Evolutionary conservation across 345 rosid genomes (phyloP), one percentile per base, ranked within the genome.

Genomic region (Ricinus communis): DNA sequence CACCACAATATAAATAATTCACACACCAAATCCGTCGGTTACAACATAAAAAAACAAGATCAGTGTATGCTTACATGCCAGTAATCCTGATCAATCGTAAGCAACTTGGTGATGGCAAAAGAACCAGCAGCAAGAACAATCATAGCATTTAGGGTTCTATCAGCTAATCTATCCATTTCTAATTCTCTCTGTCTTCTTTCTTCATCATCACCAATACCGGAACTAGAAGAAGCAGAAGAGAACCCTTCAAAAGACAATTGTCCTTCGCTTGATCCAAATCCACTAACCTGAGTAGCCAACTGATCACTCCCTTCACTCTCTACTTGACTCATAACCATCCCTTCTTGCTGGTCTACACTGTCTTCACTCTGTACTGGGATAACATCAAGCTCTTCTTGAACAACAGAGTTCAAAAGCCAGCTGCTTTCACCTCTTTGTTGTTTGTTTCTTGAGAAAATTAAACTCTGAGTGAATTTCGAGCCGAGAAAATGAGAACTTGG

Each of bases 51-150:
- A 33, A 33, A 6, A 33, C n/a, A 33, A 33, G 6, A 33, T 33
- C 6, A 33, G 38, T 33, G 21, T 52, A 25, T 28, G 70, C 88
- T 78, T 81, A 87, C 99, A 12, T 92, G 99, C 99, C 99, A 95
- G 70, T 87, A 92, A 81, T 92, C 89, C 24, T 81, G 90, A 77
- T 95, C 93, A 52, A 95, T 90, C 38, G 97, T 92, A 64, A 95
- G 90, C 87, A 95, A 77, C 84, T 87, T 95, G 78, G 96, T 82
- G 33, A 92, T 74, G 71, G 93, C 97, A 74, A 58, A 92, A 83
- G 89, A 74, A 80, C 97, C 92, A 56, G 93, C 93, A 70, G 89
- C 93, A 61, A 95, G 74, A 77, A 88, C 99, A 52, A 95, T 82
- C 56, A 83, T 74, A 21, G 93, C 99, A 72, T 92, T 95, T 18